Base-by-base conservation (phyloP, 2,329 filamentous ascomycete species). In the Aspergillus vadensis region DNA sequence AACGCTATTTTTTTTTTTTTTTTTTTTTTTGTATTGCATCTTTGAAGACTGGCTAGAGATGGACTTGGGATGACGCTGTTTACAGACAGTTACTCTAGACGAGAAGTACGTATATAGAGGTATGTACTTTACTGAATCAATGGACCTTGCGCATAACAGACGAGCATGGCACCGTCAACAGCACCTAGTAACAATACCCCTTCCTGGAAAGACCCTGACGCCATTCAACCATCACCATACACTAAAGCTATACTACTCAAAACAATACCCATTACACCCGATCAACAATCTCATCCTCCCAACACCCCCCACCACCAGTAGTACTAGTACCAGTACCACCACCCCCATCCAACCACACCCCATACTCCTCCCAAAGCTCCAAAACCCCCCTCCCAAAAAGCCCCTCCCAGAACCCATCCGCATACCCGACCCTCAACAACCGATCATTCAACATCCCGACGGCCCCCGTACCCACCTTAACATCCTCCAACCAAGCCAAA, bases 401-500 rank as follows among this genome's bases (percentile, higher is more conserved):
- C n/a, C 67, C 67, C 32, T 63, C 68, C 77, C 76, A 79, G 55
- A 78, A 78, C 1, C 68, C 60, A 49, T 48, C 72, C 2, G 71
- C 52, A 69, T 79, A 78, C 25, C 79, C 77, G 36, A 69, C 63
- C 12, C 70, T 67, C 39, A 74, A 59, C 44, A 79, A 62, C 23
- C 72, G 69, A 66, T 78, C 76, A 70, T 79, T 79, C 49, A 79
- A 32, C 70, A 65, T 83, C 81, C 5, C 83, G 78, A 92, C 90
- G 90, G 74, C 95, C 86, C 55, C 75, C 69, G 55, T 85, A 77
- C 76, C 90, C 83, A 63, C 88, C 80, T 75, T 95, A 91, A 77
- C 82, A 38, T 80, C 75, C 77, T 97, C 93, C 50, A 98, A 78
- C 79, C 91, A 97, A 57, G 95, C 88, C 54, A 98, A 78, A 69